Conservation (phyloP, 805 yeast genomes). For the Barnettozyma sucrosica region DNA sequence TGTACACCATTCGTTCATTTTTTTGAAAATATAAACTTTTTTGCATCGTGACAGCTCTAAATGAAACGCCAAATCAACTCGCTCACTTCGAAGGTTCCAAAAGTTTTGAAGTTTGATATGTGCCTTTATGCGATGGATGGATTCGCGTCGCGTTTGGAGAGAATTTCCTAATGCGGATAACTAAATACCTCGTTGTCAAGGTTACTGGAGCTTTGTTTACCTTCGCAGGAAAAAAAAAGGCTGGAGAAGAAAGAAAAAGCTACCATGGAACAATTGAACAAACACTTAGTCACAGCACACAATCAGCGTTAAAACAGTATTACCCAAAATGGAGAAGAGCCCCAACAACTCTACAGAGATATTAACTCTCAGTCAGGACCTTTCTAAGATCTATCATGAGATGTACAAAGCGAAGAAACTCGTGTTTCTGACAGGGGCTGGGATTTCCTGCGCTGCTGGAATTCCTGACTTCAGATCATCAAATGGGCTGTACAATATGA, state of each 20-base stretch:
- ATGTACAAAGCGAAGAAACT: slow-evolving; percentile 38
- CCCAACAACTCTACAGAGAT: neutral
- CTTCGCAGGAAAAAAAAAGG: neutral
- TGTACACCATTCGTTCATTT: neutral
- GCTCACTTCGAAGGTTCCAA: neutral
- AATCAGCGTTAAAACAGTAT: neutral
- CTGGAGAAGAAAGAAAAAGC: neutral
- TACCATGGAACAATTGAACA: neutral
- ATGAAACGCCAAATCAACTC: neutral
- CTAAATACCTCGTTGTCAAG: neutral
- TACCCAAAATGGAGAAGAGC: neutral
- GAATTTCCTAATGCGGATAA: neutral
- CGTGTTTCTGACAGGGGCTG: slow-evolving; percentile 88
- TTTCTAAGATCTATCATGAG: slow-evolving; percentile 12
- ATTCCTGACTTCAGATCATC: slow-evolving; percentile 91
- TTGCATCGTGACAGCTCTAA: neutral
- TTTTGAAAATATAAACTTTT: neutral
- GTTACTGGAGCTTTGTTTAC: neutral
- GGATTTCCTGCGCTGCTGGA: slow-evolving; percentile 94
- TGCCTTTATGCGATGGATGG: neutral
- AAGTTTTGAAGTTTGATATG: neutral
- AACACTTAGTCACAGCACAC: neutral
- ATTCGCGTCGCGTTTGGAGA: neutral
- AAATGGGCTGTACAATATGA: slow-evolving; percentile 71
- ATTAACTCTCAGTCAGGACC: slow-evolving; percentile 2